Conservation (phyloP, 345 rosid species). For the Acer yangbiense region DNA sequence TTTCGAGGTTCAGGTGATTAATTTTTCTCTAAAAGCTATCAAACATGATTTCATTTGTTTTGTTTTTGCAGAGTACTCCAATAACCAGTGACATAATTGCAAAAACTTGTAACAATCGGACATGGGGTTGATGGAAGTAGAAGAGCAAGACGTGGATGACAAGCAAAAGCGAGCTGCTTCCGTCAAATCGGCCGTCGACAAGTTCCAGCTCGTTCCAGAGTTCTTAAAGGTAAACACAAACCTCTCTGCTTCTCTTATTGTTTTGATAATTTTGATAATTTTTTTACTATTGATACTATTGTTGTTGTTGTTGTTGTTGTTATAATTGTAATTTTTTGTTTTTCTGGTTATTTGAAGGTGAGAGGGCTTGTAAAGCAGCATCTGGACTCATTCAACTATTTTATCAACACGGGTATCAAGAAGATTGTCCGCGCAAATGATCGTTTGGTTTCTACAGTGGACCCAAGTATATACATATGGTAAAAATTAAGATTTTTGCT, state of each 20-base stretch:
- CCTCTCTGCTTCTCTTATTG: not conserved
- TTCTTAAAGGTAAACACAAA: conserved; percentile 53
- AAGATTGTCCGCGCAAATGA: conserved; percentile 86
- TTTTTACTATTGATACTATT: not conserved
- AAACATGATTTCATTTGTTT: too few species aligned
- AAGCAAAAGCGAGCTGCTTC: conserved; percentile 51
- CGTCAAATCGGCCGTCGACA: conserved; percentile 53
- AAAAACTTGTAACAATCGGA: not conserved
- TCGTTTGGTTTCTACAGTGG: conserved; percentile 45
- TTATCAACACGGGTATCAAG: conserved; percentile 69
- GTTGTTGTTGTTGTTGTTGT: not conserved
- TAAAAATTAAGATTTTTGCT: conserved; percentile 5
- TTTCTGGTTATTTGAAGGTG: conserved; percentile 40
- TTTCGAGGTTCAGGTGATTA: too few species aligned
- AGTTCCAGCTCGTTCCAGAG: conserved; percentile 67
- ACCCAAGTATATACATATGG: conserved; percentile 68
- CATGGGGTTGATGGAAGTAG: conserved; percentile 3
- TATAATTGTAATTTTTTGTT: not conserved
- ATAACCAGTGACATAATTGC: too few species aligned
- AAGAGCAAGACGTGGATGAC: conserved; percentile 18
- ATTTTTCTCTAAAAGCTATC: too few species aligned
- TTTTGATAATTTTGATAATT: not conserved
- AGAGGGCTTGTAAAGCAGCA: conserved; percentile 97
- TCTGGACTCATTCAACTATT: conserved; percentile 85
- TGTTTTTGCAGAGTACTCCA: too few species aligned